A percentile compares a stretch with the other conserved stretches of the same genome.
Conservation (phyloP, 495 filamentous ascomycete species). For the Geoglossum glabrum region DNA sequence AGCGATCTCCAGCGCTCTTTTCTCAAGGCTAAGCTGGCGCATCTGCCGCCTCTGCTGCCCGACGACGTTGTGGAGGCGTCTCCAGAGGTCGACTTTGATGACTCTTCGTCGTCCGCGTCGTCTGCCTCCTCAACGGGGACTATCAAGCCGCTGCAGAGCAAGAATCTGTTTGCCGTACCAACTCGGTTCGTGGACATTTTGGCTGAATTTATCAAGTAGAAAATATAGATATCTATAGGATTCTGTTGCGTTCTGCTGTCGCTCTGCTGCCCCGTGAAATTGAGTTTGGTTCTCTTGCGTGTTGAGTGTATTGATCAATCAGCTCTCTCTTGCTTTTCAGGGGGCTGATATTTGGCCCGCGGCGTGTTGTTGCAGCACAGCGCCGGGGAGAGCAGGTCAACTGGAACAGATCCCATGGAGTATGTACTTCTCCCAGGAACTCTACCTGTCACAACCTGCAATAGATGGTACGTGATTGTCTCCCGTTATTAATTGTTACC, state of each 20-base stretch:
- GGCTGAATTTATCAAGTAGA: neutral
- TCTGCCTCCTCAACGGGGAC: conserved; percentile 80
- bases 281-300: neutral
- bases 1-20: conserved; percentile 73
- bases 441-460: conserved; percentile 37
- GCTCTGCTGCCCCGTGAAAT: neutral
- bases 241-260: neutral
- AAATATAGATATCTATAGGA: neutral
- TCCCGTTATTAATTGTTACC: neutral
- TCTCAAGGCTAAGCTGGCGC: conserved; percentile 55
- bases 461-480: neutral
- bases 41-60: conserved; percentile 32
- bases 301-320: neutral
- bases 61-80: conserved; percentile 23
- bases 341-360: neutral
- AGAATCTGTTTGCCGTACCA: conserved; percentile 51
- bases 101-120: conserved; percentile 47
- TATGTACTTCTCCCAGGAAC: conserved; percentile 70
- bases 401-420: conserved; percentile 45
- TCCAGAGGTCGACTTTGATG: conserved; percentile 36
- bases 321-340: neutral
- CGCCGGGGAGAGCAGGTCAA: neutral
- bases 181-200: conserved; percentile 28
- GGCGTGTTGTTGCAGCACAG: neutral
- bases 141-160: conserved; percentile 56